phyloP scores from a whole-genome alignment of 306 rosid species.

The Potentilla sterilis region DNA sequence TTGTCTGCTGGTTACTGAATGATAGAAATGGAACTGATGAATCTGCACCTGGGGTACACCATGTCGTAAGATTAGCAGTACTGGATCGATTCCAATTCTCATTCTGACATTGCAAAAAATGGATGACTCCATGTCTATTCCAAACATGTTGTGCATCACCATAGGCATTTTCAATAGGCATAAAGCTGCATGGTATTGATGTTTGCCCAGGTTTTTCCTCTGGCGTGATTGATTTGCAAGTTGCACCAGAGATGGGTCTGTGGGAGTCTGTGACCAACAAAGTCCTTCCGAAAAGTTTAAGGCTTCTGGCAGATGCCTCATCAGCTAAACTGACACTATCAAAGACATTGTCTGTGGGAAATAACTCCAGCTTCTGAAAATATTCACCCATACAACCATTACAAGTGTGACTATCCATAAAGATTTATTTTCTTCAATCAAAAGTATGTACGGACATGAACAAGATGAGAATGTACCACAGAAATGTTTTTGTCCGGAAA shows the following conservation, averaged over 20 bases:
- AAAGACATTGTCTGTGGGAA: conserved; percentile 28
- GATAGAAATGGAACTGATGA: conserved; percentile 27
- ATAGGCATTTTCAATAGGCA: conserved; percentile 10
- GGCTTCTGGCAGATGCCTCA: conserved; percentile 41
- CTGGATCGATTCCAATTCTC: conserved; percentile 32
- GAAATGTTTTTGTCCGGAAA: conserved; percentile 27
- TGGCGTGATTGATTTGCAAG: conserved; percentile 20
- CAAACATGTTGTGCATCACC: conserved; percentile 13
- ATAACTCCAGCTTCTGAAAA: conserved; percentile 46
- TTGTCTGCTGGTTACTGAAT: conserved; percentile 21
- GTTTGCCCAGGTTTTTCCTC: conserved; percentile 20
- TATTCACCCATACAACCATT: conserved; percentile 20
- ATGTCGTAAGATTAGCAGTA: conserved; percentile 34
- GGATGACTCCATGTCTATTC: conserved; percentile 26
- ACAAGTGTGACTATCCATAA: conserved; percentile 17
- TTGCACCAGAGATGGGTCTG: conserved; percentile 27
- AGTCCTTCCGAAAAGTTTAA: conserved; percentile 77
- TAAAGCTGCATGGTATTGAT: conserved; percentile 5
- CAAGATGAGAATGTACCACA: conserved; percentile 44
- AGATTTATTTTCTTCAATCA: not conserved
- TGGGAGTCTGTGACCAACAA: conserved; percentile 45
- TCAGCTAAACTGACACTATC: conserved; percentile 35
- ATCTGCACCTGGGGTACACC: conserved; percentile 35
- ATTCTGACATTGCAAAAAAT: conserved; percentile 31
- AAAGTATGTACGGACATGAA: not conserved